phyloP scores from a whole-genome alignment of 2,329 filamentous ascomycete species.

The Rachicladosporium sp. region DNA sequence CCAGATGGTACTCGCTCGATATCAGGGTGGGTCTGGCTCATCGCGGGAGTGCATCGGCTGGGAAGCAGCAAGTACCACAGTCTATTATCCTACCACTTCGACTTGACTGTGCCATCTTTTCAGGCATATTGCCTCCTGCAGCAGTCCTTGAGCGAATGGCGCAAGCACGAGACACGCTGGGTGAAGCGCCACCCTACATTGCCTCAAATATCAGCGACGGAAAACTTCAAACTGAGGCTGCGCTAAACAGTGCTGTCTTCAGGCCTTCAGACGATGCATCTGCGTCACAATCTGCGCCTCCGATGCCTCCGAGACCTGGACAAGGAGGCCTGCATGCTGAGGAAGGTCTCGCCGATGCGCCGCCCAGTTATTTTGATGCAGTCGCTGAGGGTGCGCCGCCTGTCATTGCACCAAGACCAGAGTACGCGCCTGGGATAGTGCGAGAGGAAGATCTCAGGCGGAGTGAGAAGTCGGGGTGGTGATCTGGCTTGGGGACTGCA shows the following conservation, averaged over 20 bases:
- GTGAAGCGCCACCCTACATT: too few relatives aligned
- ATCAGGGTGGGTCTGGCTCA: slow-evolving; percentile 67
- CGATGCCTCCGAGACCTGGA: slow-evolving; percentile 3
- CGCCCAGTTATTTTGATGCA: slow-evolving; percentile 88
- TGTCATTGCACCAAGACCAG: slow-evolving; percentile 57
- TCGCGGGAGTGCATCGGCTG: slow-evolving; percentile 36
- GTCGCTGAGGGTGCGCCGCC: slow-evolving; percentile 68
- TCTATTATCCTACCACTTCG: slow-evolving; percentile 65
- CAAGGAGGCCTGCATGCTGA: slow-evolving; percentile 2
- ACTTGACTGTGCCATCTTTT: slow-evolving; percentile 74
- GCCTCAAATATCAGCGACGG: too few relatives aligned
- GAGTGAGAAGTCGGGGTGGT: too few relatives aligned
- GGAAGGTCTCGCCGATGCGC: slow-evolving; percentile 55
- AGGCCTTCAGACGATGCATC: too few relatives aligned
- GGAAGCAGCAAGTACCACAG: slow-evolving; percentile 34
- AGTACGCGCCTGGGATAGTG: slow-evolving; percentile 36
- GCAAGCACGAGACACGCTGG: slow-evolving; percentile 11
- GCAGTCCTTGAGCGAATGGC: slow-evolving; percentile 59
- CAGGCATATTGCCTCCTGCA: slow-evolving; percentile 70
- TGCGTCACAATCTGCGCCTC: not conserved
- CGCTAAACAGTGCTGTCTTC: too few relatives aligned
- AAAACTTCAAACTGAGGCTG: too few relatives aligned
- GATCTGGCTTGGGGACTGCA: too few relatives aligned
- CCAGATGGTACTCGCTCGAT: slow-evolving; percentile 71
- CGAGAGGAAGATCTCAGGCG: too few relatives aligned